Evolutionary conservation across 164 flowering plant species (phyloP), one percentile per base, ranked within the genome.

Genomic region (Sextonia rubra): DNA sequence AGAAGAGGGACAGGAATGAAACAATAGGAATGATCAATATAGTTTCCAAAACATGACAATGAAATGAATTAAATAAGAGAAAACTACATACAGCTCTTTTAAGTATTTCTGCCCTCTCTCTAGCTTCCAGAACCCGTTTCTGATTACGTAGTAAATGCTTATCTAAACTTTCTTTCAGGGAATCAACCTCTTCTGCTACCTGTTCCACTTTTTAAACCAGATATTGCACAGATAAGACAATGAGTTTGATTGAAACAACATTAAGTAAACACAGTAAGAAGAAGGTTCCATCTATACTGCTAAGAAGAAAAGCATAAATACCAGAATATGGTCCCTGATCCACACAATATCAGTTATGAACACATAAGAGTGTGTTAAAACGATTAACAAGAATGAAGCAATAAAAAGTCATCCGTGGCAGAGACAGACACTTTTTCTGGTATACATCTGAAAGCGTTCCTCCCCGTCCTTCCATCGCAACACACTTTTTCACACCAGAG

Each of bases 181-280:
- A 92, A 15, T 86, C 95, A 26, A 90, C 93, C 86, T 92, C 99
- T 81, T 93, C 98, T 44, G 85, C 87, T 23, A 96, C 84, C 77
- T 86, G 97, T 75, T 93, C 99, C 44, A 92, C 93, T 80, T 96
- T 96, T 79, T 32, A 47, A 63, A 37, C 44, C 44, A 37, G 44
- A 37, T 37, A 37, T 37, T 2, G 44, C 44, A 37, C n/a, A n/a
- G n/a, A n/a, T 8, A 7, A 37, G 44, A 37, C 44, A 37, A 37
- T 9, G 8, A 37, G 44, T 8, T 8, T 7, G 8, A 37, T 37
- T 37, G 44, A 37, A 7, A 37, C 11, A 37, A 37, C 44, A 37
- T 0, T 5, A 37, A 37, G 44, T 37, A 37, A 8, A 37, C 11
- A 37, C 44, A 37, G 44, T 37, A 37, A 37, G 8, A 37, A 37